These are phyloP conservation scores for Basipetospora chlamydospora DNA, from an alignment of 2,329 filamentous ascomycete genomes.

Conservation along the genomic window DNA sequence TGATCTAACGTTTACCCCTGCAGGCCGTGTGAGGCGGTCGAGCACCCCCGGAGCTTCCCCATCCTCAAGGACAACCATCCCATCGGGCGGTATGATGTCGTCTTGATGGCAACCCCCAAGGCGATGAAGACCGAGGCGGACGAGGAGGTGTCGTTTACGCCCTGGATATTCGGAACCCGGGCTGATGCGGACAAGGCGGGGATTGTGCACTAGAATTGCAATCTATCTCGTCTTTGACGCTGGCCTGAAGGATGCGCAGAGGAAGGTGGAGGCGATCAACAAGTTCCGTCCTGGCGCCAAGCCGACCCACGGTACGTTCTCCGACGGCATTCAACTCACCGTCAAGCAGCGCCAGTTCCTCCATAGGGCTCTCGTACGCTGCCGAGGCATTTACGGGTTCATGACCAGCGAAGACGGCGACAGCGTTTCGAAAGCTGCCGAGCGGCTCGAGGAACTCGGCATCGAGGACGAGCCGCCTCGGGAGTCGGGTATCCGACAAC, in stretches of 20 bases:
- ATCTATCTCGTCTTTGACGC: background rate
- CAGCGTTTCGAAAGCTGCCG: background rate
- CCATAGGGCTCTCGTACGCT: slow-evolving; percentile 1
- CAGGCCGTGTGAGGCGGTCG: background rate
- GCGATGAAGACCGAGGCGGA: background rate
- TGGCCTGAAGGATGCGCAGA: background rate
- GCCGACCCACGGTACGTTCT: background rate
- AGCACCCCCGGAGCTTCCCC: background rate
- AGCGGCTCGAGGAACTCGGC: background rate
- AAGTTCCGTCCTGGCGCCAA: background rate
- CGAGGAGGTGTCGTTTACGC: background rate
- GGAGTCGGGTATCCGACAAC: background rate
- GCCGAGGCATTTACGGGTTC: slow-evolving; percentile 1
- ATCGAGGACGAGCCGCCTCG: background rate
- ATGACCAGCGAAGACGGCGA: background rate
- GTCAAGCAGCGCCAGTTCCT: background rate
- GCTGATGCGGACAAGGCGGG: background rate
- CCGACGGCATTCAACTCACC: background rate
- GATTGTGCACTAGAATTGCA: slow-evolving; percentile 2
- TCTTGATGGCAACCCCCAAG: background rate
- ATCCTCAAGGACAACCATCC: background rate
- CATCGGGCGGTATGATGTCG: background rate
- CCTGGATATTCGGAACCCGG: background rate
- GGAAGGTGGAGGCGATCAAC: slow-evolving; percentile 1
- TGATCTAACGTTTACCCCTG: background rate